Evolutionary conservation across 306 rosid species (phyloP), one percentile per base, ranked within the genome.

Genomic region (Aeschynomene evenia): DNA sequence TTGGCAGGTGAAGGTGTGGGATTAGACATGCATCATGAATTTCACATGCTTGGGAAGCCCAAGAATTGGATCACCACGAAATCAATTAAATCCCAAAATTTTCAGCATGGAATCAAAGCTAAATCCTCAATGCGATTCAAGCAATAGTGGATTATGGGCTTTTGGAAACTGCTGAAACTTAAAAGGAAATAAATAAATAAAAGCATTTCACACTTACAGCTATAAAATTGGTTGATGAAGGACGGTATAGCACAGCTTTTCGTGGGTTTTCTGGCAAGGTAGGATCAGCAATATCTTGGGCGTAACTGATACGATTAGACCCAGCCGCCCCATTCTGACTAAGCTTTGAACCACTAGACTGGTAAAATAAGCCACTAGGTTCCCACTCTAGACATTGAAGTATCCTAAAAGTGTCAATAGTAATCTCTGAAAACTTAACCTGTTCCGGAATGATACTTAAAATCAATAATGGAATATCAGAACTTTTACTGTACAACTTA

Each of bases 361-460:
- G 92, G 84, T 84, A 90, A 76, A 94, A 88, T 20, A 88, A 87
- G 60, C 98, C 98, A 81, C 95, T 85, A 34, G 97, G 96, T 71
- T 94, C 98, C 98, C 97, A 94, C 83, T 94, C 98, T 87, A 90
- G 68, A 85, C 91, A 84, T 73, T 94, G 98, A 79, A 94, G 96
- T 96, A 94, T 90, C 80, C 98, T 77, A 73, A 94, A 94, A 79
- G 98, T 90, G 86, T 94, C 96, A 21, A 94, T 80, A 21, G 97
- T 84, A 74, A 94, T 83, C 84, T 94, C 98, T 28, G 97, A 88
- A 84, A 86, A 87, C 84, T 88, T 94, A 33, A 90, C 96, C 97
- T 94, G 91, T 50, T 75, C 46, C 61, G 64, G 39, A 76, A 74
- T 46, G 36, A 52, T 55, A 39, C 34, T 68, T 52, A 23, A 51